Evolutionary conservation across 2,329 filamentous ascomycete species (phyloP).

Genomic region (Septoria linicola): DNA sequence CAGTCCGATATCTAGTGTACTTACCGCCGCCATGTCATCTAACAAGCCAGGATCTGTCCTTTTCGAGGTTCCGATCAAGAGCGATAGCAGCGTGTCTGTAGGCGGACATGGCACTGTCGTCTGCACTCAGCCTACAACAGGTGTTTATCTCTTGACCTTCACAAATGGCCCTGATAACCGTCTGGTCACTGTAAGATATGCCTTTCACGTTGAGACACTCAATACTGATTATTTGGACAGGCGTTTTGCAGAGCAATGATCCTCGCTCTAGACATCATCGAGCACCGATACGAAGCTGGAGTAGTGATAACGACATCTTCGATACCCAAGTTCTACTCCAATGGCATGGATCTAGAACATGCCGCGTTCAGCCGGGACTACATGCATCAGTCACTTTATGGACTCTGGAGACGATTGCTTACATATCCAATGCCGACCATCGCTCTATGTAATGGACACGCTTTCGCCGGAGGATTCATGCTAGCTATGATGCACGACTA

Average conservation of each 20-base stretch:
- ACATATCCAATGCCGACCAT: constrained; percentile 80
- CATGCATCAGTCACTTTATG: constrained; percentile 61
- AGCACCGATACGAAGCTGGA: constrained; percentile 65
- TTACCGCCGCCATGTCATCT: neutral
- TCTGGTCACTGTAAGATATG: constrained; percentile 54
- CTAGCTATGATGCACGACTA: constrained; percentile 80
- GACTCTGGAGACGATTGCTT: constrained; percentile 63
- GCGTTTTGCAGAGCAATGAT: constrained; percentile 66
- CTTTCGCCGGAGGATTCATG: constrained; percentile 81
- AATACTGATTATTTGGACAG: too few relatives aligned
- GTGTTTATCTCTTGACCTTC: constrained; percentile 72
- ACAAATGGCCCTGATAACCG: constrained; percentile 73
- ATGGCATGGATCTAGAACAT: constrained; percentile 74
- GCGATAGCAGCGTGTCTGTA: constrained; percentile 16
- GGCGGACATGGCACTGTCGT: constrained; percentile 54
- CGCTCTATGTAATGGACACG: constrained; percentile 75
- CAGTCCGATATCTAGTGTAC: too few relatives aligned
- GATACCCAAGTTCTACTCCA: constrained; percentile 77
- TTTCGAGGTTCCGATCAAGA: constrained; percentile 35
- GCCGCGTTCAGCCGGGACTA: constrained; percentile 60
- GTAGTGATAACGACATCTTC: constrained; percentile 74
- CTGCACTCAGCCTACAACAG: constrained; percentile 59
- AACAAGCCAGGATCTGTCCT: constrained; percentile 14
- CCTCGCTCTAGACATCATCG: constrained; percentile 71
- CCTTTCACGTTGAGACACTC: neutral